Evolutionary conservation across 75 land plant species (phyloP).

Genomic region (Cupressus sempervirens): DNA sequence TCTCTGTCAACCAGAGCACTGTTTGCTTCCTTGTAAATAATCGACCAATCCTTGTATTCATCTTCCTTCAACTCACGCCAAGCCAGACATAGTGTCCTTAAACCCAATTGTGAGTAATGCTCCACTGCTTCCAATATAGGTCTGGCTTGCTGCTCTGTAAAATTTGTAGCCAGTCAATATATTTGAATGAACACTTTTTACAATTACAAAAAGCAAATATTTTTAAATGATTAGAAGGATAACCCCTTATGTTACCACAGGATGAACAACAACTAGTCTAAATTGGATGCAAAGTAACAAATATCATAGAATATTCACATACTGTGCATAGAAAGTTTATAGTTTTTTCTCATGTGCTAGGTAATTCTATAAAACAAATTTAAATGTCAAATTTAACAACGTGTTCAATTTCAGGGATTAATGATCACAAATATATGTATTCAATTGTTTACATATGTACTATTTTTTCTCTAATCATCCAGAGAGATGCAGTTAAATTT

Average conservation of each 20-base stretch:
- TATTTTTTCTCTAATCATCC: not conserved
- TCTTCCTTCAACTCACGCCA: constrained; percentile 86
- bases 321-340: not conserved
- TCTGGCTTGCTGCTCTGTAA: constrained; percentile 79
- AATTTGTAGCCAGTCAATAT: not conserved
- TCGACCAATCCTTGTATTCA: constrained; percentile 86
- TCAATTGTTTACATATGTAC: no score
- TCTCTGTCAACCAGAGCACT: constrained; percentile 83
- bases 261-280: not conserved
- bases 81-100: constrained; percentile 87
- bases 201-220: not conserved
- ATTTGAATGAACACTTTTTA: not conserved
- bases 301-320: not conserved
- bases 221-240: not conserved
- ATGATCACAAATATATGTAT: no score
- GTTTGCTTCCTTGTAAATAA: constrained; percentile 83
- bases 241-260: not conserved
- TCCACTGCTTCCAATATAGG: constrained; percentile 76
- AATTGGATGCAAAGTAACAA: not conserved
- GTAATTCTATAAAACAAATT: not conserved
- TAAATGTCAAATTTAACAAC: not conserved
- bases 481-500: not conserved
- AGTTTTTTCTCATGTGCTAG: not conserved
- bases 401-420: not conserved
- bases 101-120: constrained; percentile 80